A percentile compares a stretch with the other conserved stretches of the same genome.
Evolutionary conservation across 768 basidiomycete species (phyloP).

Genomic region (Lactarius psammicola): DNA sequence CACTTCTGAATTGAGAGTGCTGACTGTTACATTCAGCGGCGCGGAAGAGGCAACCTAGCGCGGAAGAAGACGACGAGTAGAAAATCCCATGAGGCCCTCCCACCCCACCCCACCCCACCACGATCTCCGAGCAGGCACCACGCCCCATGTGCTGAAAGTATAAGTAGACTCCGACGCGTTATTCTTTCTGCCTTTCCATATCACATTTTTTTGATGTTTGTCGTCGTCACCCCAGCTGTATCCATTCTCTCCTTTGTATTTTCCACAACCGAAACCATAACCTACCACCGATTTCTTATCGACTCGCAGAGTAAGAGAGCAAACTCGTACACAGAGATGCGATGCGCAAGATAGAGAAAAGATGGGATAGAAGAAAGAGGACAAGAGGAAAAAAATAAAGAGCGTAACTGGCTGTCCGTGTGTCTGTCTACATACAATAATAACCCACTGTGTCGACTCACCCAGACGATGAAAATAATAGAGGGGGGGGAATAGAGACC

Average conservation of each 20-base stretch:
- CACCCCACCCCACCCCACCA: background rate
- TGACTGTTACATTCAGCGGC: slow-evolving; percentile 1
- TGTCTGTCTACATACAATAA: slow-evolving; percentile 3
- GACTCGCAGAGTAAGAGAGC: background rate
- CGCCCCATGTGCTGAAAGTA: background rate
- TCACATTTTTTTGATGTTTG: background rate
- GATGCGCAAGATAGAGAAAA: background rate
- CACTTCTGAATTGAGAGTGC: too few relatives aligned
- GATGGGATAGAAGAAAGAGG: background rate
- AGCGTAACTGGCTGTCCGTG: background rate
- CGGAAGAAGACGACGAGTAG: slow-evolving; percentile 21
- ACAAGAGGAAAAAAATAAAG: background rate
- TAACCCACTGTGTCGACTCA: background rate
- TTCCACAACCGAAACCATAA: background rate
- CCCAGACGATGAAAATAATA: background rate
- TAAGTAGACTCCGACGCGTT: background rate
- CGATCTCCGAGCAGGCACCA: background rate
- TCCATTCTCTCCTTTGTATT: slow-evolving; percentile 4
- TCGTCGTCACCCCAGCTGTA: background rate
- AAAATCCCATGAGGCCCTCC: background rate
- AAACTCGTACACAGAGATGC: slow-evolving; percentile 3
- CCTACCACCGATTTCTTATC: background rate
- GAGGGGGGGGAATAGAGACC: background rate
- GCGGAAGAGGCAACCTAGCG: slow-evolving; percentile 14
- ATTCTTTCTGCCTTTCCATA: background rate